A percentile compares a stretch with the other conserved stretches of the same genome.
Evolutionary conservation across 2,329 filamentous ascomycete species (phyloP).

Genomic region (Talaromyces piceae): DNA sequence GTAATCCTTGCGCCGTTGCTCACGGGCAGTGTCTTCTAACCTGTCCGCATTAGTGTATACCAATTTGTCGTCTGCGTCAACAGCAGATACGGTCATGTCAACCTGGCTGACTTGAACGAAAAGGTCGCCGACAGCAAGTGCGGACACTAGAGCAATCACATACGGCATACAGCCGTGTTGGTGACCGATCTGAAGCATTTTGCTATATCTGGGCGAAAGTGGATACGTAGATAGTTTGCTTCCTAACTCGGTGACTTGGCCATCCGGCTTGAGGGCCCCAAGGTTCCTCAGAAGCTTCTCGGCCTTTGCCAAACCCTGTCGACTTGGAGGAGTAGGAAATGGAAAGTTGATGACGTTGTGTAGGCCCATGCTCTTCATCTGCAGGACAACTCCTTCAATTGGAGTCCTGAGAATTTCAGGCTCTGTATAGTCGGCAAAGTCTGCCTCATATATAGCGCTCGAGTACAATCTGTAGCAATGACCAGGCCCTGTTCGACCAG

Average conservation of each 20-base stretch:
- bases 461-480: slow-evolving; percentile 95
- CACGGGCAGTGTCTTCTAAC: slow-evolving; percentile 61
- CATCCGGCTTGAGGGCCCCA: slow-evolving; percentile 64
- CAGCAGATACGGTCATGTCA: slow-evolving; percentile 50
- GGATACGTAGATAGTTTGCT: slow-evolving; percentile 82
- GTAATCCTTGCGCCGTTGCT: slow-evolving; percentile 56
- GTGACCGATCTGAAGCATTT: slow-evolving; percentile 84
- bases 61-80: slow-evolving; percentile 29
- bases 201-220: slow-evolving; percentile 79
- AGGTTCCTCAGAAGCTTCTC: slow-evolving; percentile 83
- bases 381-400: slow-evolving; percentile 84
- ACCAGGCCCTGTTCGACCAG: slow-evolving; percentile 87
- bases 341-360: slow-evolving; percentile 89
- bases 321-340: slow-evolving; percentile 83
- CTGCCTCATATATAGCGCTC: slow-evolving; percentile 80
- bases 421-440: slow-evolving; percentile 76
- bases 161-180: slow-evolving; percentile 75
- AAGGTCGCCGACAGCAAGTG: slow-evolving; percentile 78
- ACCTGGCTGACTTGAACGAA: slow-evolving; percentile 78
- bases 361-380: slow-evolving; percentile 90
- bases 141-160: slow-evolving; percentile 80
- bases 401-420: slow-evolving; percentile 88
- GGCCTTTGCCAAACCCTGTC: slow-evolving; percentile 67
- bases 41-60: slow-evolving; percentile 59
- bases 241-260: slow-evolving; percentile 71